These are phyloP conservation scores for Podospora didyma DNA, from an alignment of 495 filamentous ascomycete species.

Conservation along the genomic window DNA sequence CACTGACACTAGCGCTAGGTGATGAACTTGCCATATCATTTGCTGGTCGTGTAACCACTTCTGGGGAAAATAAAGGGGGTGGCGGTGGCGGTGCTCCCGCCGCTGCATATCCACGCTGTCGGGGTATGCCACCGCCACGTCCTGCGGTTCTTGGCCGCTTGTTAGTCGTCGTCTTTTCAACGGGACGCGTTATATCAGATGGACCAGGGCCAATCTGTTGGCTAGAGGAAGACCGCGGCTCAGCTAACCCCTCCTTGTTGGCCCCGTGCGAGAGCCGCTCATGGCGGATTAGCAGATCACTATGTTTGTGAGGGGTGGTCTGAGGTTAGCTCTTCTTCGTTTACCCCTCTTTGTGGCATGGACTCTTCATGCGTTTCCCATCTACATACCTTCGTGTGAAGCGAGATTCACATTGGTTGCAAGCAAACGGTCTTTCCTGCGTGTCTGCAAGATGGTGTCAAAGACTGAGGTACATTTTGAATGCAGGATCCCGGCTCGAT, in stretches of 20 bases:
- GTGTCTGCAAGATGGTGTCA: conserved; percentile 1
- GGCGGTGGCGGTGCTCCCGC: no score
- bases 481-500: no score
- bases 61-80: no score
- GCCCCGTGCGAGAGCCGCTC: conserved; percentile 4
- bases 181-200: no score
- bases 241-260: not conserved
- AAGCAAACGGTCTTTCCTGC: conserved; percentile 6
- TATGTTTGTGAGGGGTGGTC: not conserved
- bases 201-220: not conserved
- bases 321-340: no score
- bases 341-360: not conserved
- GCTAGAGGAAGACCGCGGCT: not conserved
- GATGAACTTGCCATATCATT: no score
- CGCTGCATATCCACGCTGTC: no score
- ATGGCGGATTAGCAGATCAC: conserved; percentile 3
- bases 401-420: conserved; percentile 5
- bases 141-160: not conserved
- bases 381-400: conserved; percentile 6
- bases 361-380: not conserved
- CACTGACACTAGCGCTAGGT: no score
- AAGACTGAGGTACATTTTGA: no score
- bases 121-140: no score
- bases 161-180: not conserved
- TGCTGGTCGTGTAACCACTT: no score